Evolutionary conservation across 306 rosid species (phyloP), one percentile per base, ranked within the genome.

Genomic region (Echinosophora koreensis): DNA sequence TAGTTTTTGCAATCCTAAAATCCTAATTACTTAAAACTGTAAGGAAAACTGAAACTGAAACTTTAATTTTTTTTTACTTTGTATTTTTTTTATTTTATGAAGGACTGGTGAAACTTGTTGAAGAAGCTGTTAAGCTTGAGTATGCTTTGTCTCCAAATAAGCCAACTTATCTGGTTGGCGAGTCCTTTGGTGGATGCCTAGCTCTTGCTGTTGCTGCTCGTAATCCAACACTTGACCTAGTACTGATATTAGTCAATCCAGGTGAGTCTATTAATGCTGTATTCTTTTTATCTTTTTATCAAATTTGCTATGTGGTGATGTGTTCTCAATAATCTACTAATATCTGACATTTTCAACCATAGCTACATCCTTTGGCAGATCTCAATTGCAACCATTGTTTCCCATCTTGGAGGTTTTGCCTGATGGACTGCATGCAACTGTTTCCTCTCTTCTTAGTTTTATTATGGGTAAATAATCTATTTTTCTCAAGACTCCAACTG

Each of bases 181-280:
- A 95, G 81, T 95, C 99, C 59, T 80, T 95, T 83, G 99, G 99
- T 37, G 99, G 97, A 86, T 88, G 99, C 89, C 80, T 95, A 54
- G 90, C 99, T 57, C 97, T 95, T 54, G 92, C 99, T 1, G 89
- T 92, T 73, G 99, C 97, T 68, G 87, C 99, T 84, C 94, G 86
- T 66, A 90, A 92, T 92, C 97, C 97, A 52, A 49, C 84, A 16
- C 50, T 91, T 68, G 99, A 95, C 77, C 89, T 95, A 44, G 85
- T 92, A 58, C 76, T 95, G 70, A 73, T 89, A 77, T 80, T 95
- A 68, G 72, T 64, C 70, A 95, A 95, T 78, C 97, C 99, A 74
- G 97, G 99, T 91, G 80, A 54, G 65, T 81, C 47, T 58, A 71
- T 52, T 12, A 9, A 61, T 72, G 35, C 9, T 63, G 39, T 9